Base-by-base conservation (phyloP, 2,329 filamentous ascomycete species). In the Sarocladium oryzae region DNA sequence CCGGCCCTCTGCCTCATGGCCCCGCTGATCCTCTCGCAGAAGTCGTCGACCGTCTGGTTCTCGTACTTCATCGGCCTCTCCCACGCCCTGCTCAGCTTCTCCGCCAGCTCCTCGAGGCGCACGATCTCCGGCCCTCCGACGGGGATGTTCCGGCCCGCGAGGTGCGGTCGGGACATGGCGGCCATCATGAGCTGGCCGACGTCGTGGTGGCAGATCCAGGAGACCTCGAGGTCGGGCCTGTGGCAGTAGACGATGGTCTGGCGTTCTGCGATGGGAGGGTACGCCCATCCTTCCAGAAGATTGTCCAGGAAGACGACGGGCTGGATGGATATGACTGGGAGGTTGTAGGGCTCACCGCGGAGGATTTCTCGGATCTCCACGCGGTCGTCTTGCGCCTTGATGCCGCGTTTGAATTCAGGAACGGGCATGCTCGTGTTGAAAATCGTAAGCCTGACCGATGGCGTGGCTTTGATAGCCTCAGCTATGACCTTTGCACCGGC, bases 401-500 rank as follows among this genome's bases (percentile, higher is more conserved):
- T 53, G 2, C 48, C 54, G 18, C 54, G 53, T 7, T 58, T 52
- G 41, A 51, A 51, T 48, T 59, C 58, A 2, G 62, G 59, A 1
- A 62, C 56, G 1, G 60, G 58, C 54, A 62, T 60, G 55, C 61
- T 62, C 4, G 57, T 53, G 49, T 53, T 53, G 52, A 53, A 53
- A 6, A 53, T 40, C 2, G 49, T 33, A 10, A 53, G 37, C 13
- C 23, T 35, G 16, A 53, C 30, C 9, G 52, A 45, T 21, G 52
- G 30, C 9, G 48, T 33, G 8, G 35, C n/a, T 16, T 38, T 53
- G 48, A 49, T 72, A 0, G 52, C 54, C 15, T 74, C 69, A 21
- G 81, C 83, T 2, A 69, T 85, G 2, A 79, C 74, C 0, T 76
- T 82, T 49, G 80, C 81, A 0, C 76, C 81, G 5, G 76, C 74